Evolutionary conservation across 1,284 basidiomycete species (phyloP).

Genomic region (Apiotrichum gamsii): DNA sequence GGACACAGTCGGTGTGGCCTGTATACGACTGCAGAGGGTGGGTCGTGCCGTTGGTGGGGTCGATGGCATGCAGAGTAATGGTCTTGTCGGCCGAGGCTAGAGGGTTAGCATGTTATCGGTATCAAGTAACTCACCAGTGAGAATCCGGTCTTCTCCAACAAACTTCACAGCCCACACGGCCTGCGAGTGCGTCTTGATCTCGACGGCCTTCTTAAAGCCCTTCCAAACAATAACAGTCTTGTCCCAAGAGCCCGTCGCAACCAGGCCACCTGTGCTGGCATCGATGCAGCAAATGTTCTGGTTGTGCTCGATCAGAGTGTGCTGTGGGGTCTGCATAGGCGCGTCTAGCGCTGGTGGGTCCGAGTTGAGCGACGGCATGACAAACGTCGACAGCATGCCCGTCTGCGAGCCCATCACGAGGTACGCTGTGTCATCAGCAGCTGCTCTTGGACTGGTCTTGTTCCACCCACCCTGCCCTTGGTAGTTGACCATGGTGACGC

Average conservation of each 20-base stretch:
- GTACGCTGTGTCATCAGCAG: slow-evolving; percentile 56
- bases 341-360: slow-evolving; percentile 51
- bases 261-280: slow-evolving; percentile 59
- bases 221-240: slow-evolving; percentile 94
- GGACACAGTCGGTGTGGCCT: slow-evolving; percentile 86
- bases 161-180: slow-evolving; percentile 92
- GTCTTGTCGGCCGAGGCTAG: slow-evolving; percentile 90
- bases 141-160: slow-evolving; percentile 66
- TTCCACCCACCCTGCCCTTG: slow-evolving; percentile 37
- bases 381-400: slow-evolving; percentile 71
- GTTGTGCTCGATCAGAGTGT: slow-evolving; percentile 78
- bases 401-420: slow-evolving; percentile 79
- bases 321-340: slow-evolving; percentile 61
- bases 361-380: slow-evolving; percentile 25
- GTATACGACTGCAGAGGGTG: slow-evolving; percentile 66
- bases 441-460: not conserved
- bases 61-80: slow-evolving; percentile 78
- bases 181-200: slow-evolving; percentile 78
- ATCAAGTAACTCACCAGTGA: slow-evolving; percentile 63
- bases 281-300: slow-evolving; percentile 87
- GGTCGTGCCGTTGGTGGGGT: slow-evolving; percentile 42
- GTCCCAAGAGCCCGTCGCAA: slow-evolving; percentile 98
- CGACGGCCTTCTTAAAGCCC: slow-evolving; percentile 65
- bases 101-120: not conserved
- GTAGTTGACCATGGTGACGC: slow-evolving; percentile 33